A percentile compares a stretch with the other conserved stretches of the same genome.
phyloP scores from a whole-genome alignment of 495 filamentous ascomycete species.

The Neurospora tetrasperma region DNA sequence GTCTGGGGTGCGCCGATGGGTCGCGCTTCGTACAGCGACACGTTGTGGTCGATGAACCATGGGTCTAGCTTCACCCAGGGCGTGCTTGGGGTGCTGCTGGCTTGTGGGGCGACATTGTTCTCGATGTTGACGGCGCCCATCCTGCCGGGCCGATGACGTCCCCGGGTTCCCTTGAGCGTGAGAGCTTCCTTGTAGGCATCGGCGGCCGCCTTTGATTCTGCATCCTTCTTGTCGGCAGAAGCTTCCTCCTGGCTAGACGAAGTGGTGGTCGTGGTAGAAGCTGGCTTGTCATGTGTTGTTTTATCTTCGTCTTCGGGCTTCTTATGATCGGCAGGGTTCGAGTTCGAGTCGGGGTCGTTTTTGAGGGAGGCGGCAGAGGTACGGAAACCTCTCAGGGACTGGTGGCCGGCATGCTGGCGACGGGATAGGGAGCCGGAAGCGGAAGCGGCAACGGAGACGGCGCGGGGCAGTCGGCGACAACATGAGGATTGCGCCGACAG shows the following conservation, averaged over 20 bases:
- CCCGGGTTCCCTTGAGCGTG: neutral
- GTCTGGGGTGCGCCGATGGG: conserved; percentile 7
- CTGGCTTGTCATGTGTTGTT: neutral
- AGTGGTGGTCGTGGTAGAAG: neutral
- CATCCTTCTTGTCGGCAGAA: neutral
- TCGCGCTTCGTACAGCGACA: conserved; percentile 19
- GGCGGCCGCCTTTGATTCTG: neutral
- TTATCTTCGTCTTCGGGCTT: neutral
- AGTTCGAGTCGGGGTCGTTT: conserved; percentile 7
- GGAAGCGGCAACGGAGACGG: neutral
- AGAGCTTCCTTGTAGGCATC: neutral
- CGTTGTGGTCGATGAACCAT: conserved; percentile 29
- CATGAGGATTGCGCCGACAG: conserved; percentile 14
- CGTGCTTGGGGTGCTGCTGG: neutral
- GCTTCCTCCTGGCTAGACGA: neutral
- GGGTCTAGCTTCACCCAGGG: conserved; percentile 31
- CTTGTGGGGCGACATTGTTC: neutral
- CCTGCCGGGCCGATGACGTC: neutral
- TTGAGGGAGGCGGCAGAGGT: conserved; percentile 11
- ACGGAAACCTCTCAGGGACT: conserved; percentile 8
- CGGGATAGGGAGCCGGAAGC: neutral
- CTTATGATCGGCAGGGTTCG: neutral
- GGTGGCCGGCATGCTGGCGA: neutral
- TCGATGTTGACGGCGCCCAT: neutral
- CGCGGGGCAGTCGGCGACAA: conserved; percentile 12